Evolutionary conservation across 345 rosid species (phyloP).

Genomic region (Cardiospermum halicacabum): DNA sequence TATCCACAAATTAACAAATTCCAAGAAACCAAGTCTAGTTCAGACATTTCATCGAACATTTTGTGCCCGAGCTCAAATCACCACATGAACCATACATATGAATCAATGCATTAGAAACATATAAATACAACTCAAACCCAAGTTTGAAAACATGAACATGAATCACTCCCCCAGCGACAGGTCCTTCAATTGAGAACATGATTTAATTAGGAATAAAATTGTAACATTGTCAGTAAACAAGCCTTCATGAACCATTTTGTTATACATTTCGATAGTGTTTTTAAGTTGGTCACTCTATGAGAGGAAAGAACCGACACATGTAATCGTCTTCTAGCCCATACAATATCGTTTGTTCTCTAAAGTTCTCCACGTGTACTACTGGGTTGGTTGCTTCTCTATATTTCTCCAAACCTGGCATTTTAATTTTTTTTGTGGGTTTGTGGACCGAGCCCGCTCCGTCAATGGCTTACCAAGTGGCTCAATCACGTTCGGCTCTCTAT

Average conservation of each 20-base stretch:
- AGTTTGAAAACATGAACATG: slow-evolving; percentile 39
- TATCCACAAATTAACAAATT: slow-evolving; percentile 65
- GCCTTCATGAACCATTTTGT: too few relatives aligned
- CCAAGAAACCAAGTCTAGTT: slow-evolving; percentile 67
- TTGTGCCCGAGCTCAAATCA: slow-evolving; percentile 28
- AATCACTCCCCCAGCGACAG: slow-evolving; percentile 24
- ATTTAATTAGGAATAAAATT: slow-evolving; percentile 39
- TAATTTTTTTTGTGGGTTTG: too few relatives aligned
- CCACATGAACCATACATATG: slow-evolving; percentile 31
- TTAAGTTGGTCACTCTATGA: slow-evolving; percentile 31
- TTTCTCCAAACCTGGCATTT: too few relatives aligned
- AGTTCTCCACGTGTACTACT: too few relatives aligned
- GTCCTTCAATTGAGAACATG: slow-evolving; percentile 36
- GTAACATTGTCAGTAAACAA: slow-evolving; percentile 36
- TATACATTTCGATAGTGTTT: too few relatives aligned
- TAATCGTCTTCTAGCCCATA: too few relatives aligned
- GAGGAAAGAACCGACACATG: too few relatives aligned
- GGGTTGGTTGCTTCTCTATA: too few relatives aligned
- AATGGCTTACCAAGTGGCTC: too few relatives aligned
- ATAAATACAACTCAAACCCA: slow-evolving; percentile 38
- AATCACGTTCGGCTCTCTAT: too few relatives aligned
- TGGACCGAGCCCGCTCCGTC: too few relatives aligned
- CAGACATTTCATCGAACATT: slow-evolving; percentile 46
- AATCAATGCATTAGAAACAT: slow-evolving; percentile 52
- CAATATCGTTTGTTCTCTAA: too few relatives aligned